Evolutionary conservation across 306 rosid species (phyloP).

Genomic region (Cyclanthera cordifolia): DNA sequence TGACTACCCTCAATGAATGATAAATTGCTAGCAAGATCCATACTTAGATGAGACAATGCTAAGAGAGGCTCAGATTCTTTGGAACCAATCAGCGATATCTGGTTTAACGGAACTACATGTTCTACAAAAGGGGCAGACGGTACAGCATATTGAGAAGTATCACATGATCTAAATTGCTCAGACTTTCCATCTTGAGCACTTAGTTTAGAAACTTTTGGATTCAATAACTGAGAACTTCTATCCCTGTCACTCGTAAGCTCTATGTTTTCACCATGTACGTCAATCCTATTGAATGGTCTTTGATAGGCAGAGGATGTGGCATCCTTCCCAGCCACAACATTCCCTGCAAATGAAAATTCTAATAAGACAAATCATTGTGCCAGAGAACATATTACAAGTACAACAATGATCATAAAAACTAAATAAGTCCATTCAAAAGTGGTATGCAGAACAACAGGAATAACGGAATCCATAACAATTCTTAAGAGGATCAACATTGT

Average conservation of each 20-base stretch:
- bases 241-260: conserved; percentile 32
- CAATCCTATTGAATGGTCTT: conserved; percentile 38
- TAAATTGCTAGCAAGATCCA: conserved; percentile 29
- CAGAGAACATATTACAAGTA: neutral
- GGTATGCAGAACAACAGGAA: neutral
- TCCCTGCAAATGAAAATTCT: conserved; percentile 1
- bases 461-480: neutral
- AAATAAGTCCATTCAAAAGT: neutral
- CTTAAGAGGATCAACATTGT: neutral
- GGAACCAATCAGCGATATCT: conserved; percentile 30
- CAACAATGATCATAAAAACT: neutral
- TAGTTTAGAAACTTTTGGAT: conserved; percentile 26
- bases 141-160: conserved; percentile 33
- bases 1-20: conserved; percentile 49
- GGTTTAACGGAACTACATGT: conserved; percentile 34
- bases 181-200: conserved; percentile 34
- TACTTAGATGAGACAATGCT: conserved; percentile 27
- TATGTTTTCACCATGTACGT: conserved; percentile 29
- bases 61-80: conserved; percentile 25
- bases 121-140: conserved; percentile 30
- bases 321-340: conserved; percentile 21
- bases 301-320: conserved; percentile 33
- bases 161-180: conserved; percentile 31
- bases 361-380: neutral
- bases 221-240: conserved; percentile 26